Evolutionary conservation across 768 basidiomycete genomes (phyloP), one percentile per base, ranked within the genome.

Genomic region (Gyrodon lividus): DNA sequence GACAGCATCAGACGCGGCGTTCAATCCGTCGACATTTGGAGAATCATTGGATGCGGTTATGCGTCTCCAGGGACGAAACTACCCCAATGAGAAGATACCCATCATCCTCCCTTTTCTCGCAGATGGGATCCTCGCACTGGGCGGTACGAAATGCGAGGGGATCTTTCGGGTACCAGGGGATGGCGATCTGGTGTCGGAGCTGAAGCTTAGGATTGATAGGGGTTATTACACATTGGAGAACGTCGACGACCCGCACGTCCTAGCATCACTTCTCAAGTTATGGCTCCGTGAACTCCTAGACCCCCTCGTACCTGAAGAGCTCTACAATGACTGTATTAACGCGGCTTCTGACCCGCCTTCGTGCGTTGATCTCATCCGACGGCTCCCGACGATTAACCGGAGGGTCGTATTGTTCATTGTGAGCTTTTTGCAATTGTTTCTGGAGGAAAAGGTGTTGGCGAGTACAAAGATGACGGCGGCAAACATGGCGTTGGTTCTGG

Each of bases 161-260:
- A 94, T 96, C 50, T 98, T 96, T 72, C 86, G 94, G 40, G 83
- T 96, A 5, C 90, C 94, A 13, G 95, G 95, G 0, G 94, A 98
- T 66, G 79, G 80, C 17, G 95, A 98, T 67, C 79, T 84, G 5
- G 89, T 98, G 38, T 87, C 90, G 1, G 87, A 90, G 45, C 78
- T 98, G 59, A 94, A 92, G 68, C 77, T 92, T 28, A 84, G 92
- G 50, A 92, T 98, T 50, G 92, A 96, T 66, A 81, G 86, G 58
- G 94, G 92, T 2, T 89, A 92, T 60, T 95, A 96, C 70, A 92
- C 87, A 37, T 76, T 94, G 54, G 90, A 95, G 55, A 86, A 86
- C 30, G 83, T 96, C 39, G 89, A 93, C 55, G 94, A 97, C 63
- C 91, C 94, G 0, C 87, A 94, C 60, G 86, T 95, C 43, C 83